These are phyloP conservation scores for Wickerhamomyces pijperi DNA, from an alignment of 805 yeast genomes.

Conservation along the genomic window DNA sequence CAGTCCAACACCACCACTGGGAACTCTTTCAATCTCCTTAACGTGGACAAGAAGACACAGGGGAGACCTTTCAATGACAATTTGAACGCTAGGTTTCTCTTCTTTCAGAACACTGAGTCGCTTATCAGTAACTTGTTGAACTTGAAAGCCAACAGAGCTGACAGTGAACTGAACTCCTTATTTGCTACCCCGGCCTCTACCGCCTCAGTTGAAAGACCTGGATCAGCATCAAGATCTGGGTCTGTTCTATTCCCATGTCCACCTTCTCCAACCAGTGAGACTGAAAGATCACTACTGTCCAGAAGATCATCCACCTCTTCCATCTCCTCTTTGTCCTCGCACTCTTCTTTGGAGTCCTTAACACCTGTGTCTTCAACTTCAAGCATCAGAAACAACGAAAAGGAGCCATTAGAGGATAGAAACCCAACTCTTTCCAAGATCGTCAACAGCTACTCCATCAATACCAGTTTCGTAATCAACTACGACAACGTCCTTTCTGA, in stretches of 20 bases:
- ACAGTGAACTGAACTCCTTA: not conserved
- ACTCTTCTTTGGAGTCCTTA: not conserved
- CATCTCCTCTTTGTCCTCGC: not conserved
- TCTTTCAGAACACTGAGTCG: conserved; percentile 15
- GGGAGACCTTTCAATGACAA: conserved; percentile 20
- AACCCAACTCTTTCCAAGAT: not conserved
- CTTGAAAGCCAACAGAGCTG: not conserved
- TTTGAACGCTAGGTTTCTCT: conserved; percentile 17
- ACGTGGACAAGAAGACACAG: conserved; percentile 8
- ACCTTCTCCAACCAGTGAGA: not conserved
- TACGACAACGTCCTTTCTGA: not conserved
- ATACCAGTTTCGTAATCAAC: not conserved
- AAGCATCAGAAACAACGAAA: not conserved
- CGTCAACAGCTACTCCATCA: not conserved
- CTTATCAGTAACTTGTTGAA: conserved; percentile 12
- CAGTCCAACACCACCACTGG: too few relatives aligned
- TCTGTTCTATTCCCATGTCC: not conserved
- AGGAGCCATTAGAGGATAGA: too few relatives aligned
- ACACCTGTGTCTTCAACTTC: not conserved
- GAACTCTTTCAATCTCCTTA: not conserved
- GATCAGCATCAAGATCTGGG: too few relatives aligned
- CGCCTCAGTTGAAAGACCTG: too few relatives aligned
- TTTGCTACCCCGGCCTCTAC: too few relatives aligned
- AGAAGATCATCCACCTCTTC: not conserved
- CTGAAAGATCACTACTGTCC: not conserved